Evolutionary conservation across 495 filamentous ascomycete species (phyloP), one percentile per base, ranked within the genome.

Genomic region (Aspergillus steynii): DNA sequence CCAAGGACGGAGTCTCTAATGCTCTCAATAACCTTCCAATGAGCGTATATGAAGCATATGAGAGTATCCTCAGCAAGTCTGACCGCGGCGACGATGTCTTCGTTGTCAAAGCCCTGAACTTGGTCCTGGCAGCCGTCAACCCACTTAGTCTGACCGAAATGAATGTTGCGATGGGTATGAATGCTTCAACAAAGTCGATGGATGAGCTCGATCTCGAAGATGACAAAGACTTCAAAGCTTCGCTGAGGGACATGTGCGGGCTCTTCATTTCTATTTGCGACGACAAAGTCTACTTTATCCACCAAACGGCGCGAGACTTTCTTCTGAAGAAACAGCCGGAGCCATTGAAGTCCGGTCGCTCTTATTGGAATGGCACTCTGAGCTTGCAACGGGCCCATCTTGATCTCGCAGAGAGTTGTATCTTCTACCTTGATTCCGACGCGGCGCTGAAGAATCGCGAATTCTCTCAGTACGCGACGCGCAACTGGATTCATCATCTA

Each of bases 71-170:
- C 0, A 42, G 28, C 25, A 73, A 64, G 58, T 68, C 62, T 0
- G n/a, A 57, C 4, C 49, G 53, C 37, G 37, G 37, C 12, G 63
- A 75, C 12, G 4, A 55, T 4, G 25, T 45, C 3, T 59, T 61
- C 14, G 74, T 71, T 29, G 56, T 32, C 26, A 77, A 63, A 53
- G 52, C 74, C 2, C 65, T 82, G 4, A 68, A 67, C 14, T 68
- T 80, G 28, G 56, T 82, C 1, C 42, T 81, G 29, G 77, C 66
- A 20, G 78, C 79, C 12, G 31, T 10, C 34, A 29, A 71, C 27
- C 76, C 79, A 4, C 49, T 82, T n/a, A 74, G 68, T 3, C 29
- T 82, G 14, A 0, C 61, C 9, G 79, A 82, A 58, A 71, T 82
- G 72, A 72, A 70, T 49, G 56, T 71, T 50, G 74, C 74, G 32